A percentile compares a stretch with the other conserved stretches of the same genome.
These are phyloP conservation scores for barrel medic (Medicago truncatula) DNA, from an alignment of 306 rosid species.

Conservation along the genomic window MtrunA17r5.0-ANR NC_053043.1:30109001-30109500, in stretches of 20 bases:
- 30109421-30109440: no score
- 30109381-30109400: no score
- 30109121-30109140: slow-evolving; percentile 55
- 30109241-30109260: slow-evolving; percentile 63
- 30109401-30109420: no score
- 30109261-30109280: slow-evolving; percentile 77
- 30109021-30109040: not conserved
- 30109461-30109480: no score
- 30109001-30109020: not conserved
- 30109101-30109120: slow-evolving; percentile 58
- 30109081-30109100: not conserved
- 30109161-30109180: slow-evolving; percentile 45
- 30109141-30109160: slow-evolving; percentile 76
- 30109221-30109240: slow-evolving; percentile 64
- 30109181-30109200: slow-evolving; percentile 57
- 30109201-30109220: slow-evolving; percentile 56
- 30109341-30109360: slow-evolving; percentile 90
- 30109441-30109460: not conserved
- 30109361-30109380: slow-evolving; percentile 7
- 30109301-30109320: slow-evolving; percentile 72
- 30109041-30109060: not conserved
- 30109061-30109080: not conserved
- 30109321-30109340: slow-evolving; percentile 86
- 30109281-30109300: slow-evolving; percentile 84
- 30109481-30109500: not conserved